Evolutionary conservation across 1,139 yeast species (phyloP), one percentile per base, ranked within the genome.

Genomic region (Diutina catenulata): DNA sequence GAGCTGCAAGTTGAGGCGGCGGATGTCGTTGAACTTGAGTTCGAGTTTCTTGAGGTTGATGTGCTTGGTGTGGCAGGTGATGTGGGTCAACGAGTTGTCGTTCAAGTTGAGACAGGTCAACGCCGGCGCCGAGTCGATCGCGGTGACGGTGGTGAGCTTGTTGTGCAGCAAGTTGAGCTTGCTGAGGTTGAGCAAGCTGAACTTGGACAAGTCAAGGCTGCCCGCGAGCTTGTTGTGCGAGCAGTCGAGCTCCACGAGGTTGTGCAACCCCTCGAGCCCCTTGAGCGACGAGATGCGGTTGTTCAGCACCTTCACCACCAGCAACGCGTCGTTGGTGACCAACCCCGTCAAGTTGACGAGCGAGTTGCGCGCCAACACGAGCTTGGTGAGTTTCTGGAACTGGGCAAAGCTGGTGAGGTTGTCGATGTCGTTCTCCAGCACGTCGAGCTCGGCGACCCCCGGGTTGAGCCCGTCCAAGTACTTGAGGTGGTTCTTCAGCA

Each of bases 91-190:
- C 11, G 47, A 47, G 45, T 74, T 74, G 16, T 67, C 69, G 42
- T 68, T 67, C 22, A 62, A 53, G 38, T 70, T 65, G 33, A 74
- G 52, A 5, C 63, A 49, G 26, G 68, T 50, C 42, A 74, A 53
- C 15, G 49, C 51, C 1, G 59, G 53, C 32, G 68, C 48, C 18
- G 47, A 44, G 26, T 67, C 68, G 9, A 73, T 39, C 4, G 69
- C 70, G 3, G 28, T 31, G 5, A 74, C 42, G 1, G 45, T 37
- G 5, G 49, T 44, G 19, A 74, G 48, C 26, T 49, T 49, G 47
- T 74, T 74, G 19, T 64, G 66, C 9, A 70, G 62, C 35, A 74
- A 39, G 37, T 64, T 57, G 39, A 75, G 47, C 27, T 65, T 70
- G 45, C 70, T 70, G 26, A 75, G 53, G 40, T 62, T 59, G 32